Evolutionary conservation across 176 grass and related monocot species (phyloP), one percentile per base, ranked within the genome.

Genomic region (Triticum timopheevii): DNA sequence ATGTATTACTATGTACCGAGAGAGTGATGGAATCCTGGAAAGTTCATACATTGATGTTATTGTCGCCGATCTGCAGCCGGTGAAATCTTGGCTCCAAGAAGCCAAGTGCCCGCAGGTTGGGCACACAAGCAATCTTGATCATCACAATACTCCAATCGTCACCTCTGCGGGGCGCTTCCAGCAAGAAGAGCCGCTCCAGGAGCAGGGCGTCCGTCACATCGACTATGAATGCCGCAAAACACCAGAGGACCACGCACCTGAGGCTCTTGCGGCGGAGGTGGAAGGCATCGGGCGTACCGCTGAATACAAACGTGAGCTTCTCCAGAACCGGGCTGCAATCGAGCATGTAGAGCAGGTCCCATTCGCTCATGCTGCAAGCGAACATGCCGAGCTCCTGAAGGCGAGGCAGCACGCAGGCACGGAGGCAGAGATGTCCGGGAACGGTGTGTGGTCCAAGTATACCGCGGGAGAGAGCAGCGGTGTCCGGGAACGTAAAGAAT

Each of bases 301-400:
- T 54, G 27, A 19, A 10, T 15, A 54, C 40, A 69, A 87, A 13
- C 11, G 40, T n/a, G 38, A 81, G 45, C 15, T 34, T 87, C 77
- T 74, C 77, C 65, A 87, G 78, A 38, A 59, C 38, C 38, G 85
- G 54, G 78, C 78, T 62, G 56, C 67, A 59, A 39, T 78, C 52
- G 20, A 87, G 49, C 33, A 83, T 4, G 40, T 36, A 3, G 8
- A 28, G 13, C 7, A 87, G 45, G 69, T 82, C 56, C 19, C 12
- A 5, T 1, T 39, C 30, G 17, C 75, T 73, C 5, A 73, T 42
- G 38, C 10, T 13, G 38, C 5, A 24, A 5, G 5, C 2, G 12
- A 45, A 44, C 39, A 73, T 24, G 38, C 38, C n/a, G 38, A 73
- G 38, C 11, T 73, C 69, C 38, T 44, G 38, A 15, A 73, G 38